Percentiles rank a stretch among this genome's conserved stretches.
phyloP scores from a whole-genome alignment of 176 grass and related monocot species.

The Aegilops bicornis region DNA sequence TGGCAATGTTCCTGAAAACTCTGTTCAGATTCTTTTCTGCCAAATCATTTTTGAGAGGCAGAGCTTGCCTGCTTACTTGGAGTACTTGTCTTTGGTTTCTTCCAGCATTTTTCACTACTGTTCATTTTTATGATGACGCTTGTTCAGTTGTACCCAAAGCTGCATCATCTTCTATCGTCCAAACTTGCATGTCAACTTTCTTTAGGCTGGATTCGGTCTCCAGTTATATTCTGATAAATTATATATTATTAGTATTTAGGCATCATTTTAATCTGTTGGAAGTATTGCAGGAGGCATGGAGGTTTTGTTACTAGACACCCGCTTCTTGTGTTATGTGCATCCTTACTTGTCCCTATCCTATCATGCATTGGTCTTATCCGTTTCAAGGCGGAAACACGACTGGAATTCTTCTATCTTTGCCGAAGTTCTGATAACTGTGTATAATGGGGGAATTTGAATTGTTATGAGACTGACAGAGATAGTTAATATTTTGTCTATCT shows the following conservation, averaged over 20 bases:
- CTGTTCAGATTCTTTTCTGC: no score
- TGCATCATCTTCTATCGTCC: constrained; percentile 60
- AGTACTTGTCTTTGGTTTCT: no score
- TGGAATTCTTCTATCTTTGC: constrained; percentile 37
- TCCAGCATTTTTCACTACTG: no score
- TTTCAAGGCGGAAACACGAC: constrained; percentile 90
- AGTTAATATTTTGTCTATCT: constrained; percentile 1
- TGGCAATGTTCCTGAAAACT: no score
- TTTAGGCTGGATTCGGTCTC: constrained; percentile 64
- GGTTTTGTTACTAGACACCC: constrained; percentile 49
- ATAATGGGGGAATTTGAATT: no score
- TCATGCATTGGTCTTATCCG: constrained; percentile 71
- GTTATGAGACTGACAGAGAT: neutral
- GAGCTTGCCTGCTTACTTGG: no score
- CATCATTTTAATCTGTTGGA: constrained; percentile 32
- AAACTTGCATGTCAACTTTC: constrained; percentile 80
- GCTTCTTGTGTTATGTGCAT: constrained; percentile 68
- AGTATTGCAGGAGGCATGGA: constrained; percentile 77
- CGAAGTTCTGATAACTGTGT: neutral
- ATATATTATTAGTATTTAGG: constrained; percentile 23
- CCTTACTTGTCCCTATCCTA: constrained; percentile 77
- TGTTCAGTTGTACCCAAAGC: no score
- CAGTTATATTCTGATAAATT: constrained; percentile 24
- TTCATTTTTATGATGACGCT: no score
- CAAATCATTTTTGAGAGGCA: no score